Evolutionary conservation across 2,329 filamentous ascomycete genomes (phyloP), one percentile per base, ranked within the genome.

Genomic region (Aspergillus terreus): DNA sequence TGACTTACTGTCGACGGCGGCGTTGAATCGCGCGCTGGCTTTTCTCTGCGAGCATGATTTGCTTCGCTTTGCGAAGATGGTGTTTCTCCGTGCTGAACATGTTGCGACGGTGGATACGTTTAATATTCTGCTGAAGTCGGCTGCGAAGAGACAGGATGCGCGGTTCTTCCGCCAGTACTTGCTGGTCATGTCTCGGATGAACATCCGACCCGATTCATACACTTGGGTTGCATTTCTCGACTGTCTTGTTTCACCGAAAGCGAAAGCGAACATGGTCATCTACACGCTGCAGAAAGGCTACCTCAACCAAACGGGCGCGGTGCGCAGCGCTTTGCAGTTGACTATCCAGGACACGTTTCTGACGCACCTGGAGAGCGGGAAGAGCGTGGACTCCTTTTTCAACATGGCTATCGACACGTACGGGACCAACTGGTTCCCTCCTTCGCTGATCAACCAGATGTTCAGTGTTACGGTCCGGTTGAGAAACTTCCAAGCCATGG

Each of bases 221-320:
- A 76, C 72, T 5, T 78, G 76, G 76, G 52, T 73, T 36, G 62
- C 67, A 6, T 67, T 77, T 45, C 58, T 76, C 46, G 49, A 66
- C 19, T 62, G 62, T 40, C 50, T 65, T 49, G 47, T 63, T 25
- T 63, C 57, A 12, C 61, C 63, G 9, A 57, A 55, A 19, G 59
- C 62, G n/a, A 70, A 66, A 58, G 49, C 54, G 6, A 42, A 58
- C 6, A 53, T 74, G 11, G 57, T 71, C 19, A 55, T 58, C 11
- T 58, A 61, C 33, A 68, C 75, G 63, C 51, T 59, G 21, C 57
- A 64, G 42, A 59, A 61, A n/a, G 67, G 69, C 12, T 58, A 68
- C 21, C 52, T 74, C 43, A 50, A 61, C 6, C 57, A 65, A 5
- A 48, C 54, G 6, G 44, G 42, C 4, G 58, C 58, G 9, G 52